Evolutionary conservation across 2,329 filamentous ascomycete genomes (phyloP), one percentile per base, ranked within the genome.

Genomic region (Exophiala bonariae): DNA sequence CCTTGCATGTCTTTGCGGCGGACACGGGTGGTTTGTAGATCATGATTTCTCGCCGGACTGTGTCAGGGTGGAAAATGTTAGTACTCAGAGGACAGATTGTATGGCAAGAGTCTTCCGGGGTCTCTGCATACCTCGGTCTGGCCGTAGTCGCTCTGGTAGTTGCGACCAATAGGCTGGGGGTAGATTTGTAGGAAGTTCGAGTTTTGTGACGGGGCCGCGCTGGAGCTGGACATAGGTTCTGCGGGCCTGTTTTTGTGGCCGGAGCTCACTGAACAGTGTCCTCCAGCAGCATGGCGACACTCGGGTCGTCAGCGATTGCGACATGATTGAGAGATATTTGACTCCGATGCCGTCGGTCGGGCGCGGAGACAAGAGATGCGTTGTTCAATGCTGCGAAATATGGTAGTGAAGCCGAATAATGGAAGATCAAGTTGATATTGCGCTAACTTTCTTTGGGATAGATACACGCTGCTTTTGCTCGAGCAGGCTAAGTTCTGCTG

Each of bases 211-310:
- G 40, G 64, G 68, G 47, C 71, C 58, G 44, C 72, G 65, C 60
- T 77, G 70, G 52, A 72, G 63, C 52, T 77, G 75, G 36, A 71
- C 67, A 65, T 84, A 69, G 50, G 74, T 72, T 57, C 82, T 67
- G 42, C 64, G 65, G 40, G 61, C 61, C 32, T 63, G 59, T 44
- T 65, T 69, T 47, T 79, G 77, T 52, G 76, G 76, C 53, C 81
- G 73, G 37, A 77, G 69, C 62, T 80, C 76, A 55, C 83, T 76
- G 59, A 89, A 63, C 30, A 81, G 71, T 22, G 80, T 73, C 69
- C 86, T 87, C 65, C 87, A 81, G 69, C 82, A 85, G 75, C 81
- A 80, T 63, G 87, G 69, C 53, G 86, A 85, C 79, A 86, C 82
- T 70, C 75, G 65, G 37, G 75, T 69, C 46, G 80, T 70, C 62